Evolutionary conservation across 352 stramenopile species (phyloP), one percentile per base, ranked within the genome.

Genomic region (Globisporangium acanthophoron): DNA sequence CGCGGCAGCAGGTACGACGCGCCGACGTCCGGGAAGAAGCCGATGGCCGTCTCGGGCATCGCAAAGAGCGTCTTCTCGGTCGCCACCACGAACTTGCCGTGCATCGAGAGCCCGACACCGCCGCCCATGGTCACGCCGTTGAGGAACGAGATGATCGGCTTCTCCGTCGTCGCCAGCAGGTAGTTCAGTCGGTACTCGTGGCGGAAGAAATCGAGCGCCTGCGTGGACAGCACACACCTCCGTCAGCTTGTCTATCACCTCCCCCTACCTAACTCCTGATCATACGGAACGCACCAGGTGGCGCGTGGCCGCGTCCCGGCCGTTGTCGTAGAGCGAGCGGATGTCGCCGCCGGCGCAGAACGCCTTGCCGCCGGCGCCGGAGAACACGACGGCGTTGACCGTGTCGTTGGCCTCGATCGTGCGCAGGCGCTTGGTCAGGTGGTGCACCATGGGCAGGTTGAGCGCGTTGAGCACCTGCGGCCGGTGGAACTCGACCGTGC

Each of bases 81-180:
- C 8, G 96, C 94, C 20, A 99, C 80, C 16, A 98, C 80, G 65
- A 98, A 98, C 62, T 94, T 94, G 58, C 96, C 96, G 77, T 99
- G 93, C 65, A 99, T 89, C 13, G 93, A 98, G 35, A 99, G 69
- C 0, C 97, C 97, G 37, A 98, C 96, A 59, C 97, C 97, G 56
- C 97, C 97, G 61, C 97, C 97, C 97, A 99, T 99, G 46, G 98
- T 98, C 47, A 99, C 89, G 52, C 97, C 97, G 75, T 99, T 97
- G 71, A 97, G 95, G 59, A 99, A 84, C 45, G 92, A 97, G 9
- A 99, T 80, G 49, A 94, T 84, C 39, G 84, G 84, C 63, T 86
- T 90, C 71, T 91, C 80, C 24, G 81, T 92, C 39, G 84, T 92
- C 64, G 70, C 80, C 61, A 91, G 81, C 46, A 95, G 73, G 67